phyloP scores from a whole-genome alignment of 2,329 filamentous ascomycete species.

The Furcasterigmium sp. region DNA sequence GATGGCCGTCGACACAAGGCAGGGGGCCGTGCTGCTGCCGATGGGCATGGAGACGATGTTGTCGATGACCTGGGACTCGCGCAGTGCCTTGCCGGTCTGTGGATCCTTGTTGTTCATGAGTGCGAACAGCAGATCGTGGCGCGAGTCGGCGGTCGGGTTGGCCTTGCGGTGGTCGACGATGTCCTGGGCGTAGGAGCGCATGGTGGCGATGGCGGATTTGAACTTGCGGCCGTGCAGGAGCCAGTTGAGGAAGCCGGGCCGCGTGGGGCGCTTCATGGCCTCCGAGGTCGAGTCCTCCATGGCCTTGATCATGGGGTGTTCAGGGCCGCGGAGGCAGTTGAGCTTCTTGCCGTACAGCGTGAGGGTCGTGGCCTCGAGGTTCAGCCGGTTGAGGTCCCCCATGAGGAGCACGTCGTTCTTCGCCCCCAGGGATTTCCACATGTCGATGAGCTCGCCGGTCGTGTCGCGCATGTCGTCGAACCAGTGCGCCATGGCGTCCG shows the following conservation, averaged over 20 bases:
- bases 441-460: constrained; percentile 41
- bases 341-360: constrained; percentile 47
- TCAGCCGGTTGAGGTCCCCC: constrained; percentile 45
- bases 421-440: constrained; percentile 37
- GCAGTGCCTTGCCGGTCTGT: constrained; percentile 53
- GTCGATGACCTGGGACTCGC: constrained; percentile 57
- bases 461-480: constrained; percentile 44
- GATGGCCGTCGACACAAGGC: constrained; percentile 37
- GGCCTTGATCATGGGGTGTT: constrained; percentile 42
- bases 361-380: constrained; percentile 44
- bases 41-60: constrained; percentile 66
- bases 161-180: constrained; percentile 51
- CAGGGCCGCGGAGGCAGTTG: constrained; percentile 37
- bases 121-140: constrained; percentile 56
- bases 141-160: constrained; percentile 47
- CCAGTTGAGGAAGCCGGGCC: constrained; percentile 47
- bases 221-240: constrained; percentile 48
- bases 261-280: constrained; percentile 47
- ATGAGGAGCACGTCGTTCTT: constrained; percentile 38
- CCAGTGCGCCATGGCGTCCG: constrained; percentile 22
- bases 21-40: constrained; percentile 45
- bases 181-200: constrained; percentile 51
- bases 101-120: constrained; percentile 56
- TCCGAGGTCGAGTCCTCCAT: constrained; percentile 53
- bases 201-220: constrained; percentile 42